Conservation (phyloP, 2,329 filamentous ascomycete genomes). For the Fusarium mundagurra region DNA sequence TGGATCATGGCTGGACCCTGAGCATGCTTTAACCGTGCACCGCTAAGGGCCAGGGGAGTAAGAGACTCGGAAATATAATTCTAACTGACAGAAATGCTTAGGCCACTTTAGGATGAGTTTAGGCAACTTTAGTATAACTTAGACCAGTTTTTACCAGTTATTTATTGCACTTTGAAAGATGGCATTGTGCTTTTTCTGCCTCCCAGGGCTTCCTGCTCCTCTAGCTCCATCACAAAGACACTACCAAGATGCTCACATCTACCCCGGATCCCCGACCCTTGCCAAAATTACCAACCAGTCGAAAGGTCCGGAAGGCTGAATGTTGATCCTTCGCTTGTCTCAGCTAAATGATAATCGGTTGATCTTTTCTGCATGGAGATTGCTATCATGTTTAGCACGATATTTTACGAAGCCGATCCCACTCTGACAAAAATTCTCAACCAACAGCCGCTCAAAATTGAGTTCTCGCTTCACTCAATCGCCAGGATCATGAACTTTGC, state of each 20-base stretch:
- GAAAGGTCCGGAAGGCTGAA: not conserved
- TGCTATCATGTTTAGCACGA: not conserved
- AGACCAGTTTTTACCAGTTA: not conserved
- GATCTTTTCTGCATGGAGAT: constrained; percentile 2
- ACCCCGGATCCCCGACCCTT: constrained; percentile 6
- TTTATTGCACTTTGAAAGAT: not conserved
- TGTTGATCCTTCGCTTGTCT: constrained; percentile 13
- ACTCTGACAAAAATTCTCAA: not conserved
- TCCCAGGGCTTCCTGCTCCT: not conserved
- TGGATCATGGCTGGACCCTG: constrained; percentile 7
- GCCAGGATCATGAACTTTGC: constrained; percentile 20
- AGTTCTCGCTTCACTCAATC: not conserved
- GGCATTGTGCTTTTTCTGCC: not conserved
- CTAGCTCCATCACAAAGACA: not conserved
- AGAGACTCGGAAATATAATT: not conserved
- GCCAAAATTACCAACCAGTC: not conserved
- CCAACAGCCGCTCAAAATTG: not conserved
- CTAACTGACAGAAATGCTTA: not conserved
- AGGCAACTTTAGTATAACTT: not conserved
- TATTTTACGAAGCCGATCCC: not conserved
- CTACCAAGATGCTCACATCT: not conserved
- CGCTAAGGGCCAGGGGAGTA: not conserved
- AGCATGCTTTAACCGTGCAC: not conserved
- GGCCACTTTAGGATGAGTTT: not conserved
- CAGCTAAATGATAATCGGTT: constrained; percentile 10